Evolutionary conservation across 345 rosid genomes (phyloP).

Genomic region (Stellera chamaejasme): DNA sequence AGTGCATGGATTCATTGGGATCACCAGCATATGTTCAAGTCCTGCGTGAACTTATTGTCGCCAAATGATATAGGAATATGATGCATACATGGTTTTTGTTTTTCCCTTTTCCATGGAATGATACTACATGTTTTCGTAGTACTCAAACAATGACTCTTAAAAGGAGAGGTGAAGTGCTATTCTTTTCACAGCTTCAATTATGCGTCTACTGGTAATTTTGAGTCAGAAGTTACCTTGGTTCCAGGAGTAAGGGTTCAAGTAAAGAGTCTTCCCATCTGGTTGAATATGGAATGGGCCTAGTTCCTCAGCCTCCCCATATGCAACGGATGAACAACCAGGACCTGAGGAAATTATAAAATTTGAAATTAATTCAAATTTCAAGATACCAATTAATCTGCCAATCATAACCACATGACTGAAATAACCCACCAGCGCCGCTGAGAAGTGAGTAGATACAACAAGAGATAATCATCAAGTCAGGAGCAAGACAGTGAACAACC

Average conservation of each 20-base stretch:
- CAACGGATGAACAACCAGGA: slow-evolving; percentile 96
- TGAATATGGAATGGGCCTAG: slow-evolving; percentile 84
- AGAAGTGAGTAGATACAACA: not conserved
- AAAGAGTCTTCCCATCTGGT: slow-evolving; percentile 69
- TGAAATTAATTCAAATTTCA: not conserved
- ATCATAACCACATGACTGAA: not conserved
- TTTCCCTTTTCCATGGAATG: too few relatives aligned
- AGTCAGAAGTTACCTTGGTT: slow-evolving; percentile 51
- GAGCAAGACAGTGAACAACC: not conserved
- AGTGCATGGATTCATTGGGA: too few relatives aligned
- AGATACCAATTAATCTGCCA: slow-evolving; percentile 5
- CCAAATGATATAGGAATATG: too few relatives aligned
- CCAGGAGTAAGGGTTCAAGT: slow-evolving; percentile 85
- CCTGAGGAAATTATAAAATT: slow-evolving; percentile 30
- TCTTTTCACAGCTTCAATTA: too few relatives aligned
- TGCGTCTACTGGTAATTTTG: too few relatives aligned
- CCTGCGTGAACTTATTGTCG: too few relatives aligned
- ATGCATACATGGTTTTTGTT: too few relatives aligned
- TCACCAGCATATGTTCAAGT: too few relatives aligned
- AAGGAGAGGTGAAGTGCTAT: too few relatives aligned
- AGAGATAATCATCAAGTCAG: not conserved
- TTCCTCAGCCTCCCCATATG: slow-evolving; percentile 85
- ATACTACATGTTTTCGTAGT: too few relatives aligned
- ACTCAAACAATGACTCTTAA: too few relatives aligned
- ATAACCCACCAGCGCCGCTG: not conserved